Base-by-base conservation (phyloP, 1,284 basidiomycete species). In the Marasmius fiardii region DNA sequence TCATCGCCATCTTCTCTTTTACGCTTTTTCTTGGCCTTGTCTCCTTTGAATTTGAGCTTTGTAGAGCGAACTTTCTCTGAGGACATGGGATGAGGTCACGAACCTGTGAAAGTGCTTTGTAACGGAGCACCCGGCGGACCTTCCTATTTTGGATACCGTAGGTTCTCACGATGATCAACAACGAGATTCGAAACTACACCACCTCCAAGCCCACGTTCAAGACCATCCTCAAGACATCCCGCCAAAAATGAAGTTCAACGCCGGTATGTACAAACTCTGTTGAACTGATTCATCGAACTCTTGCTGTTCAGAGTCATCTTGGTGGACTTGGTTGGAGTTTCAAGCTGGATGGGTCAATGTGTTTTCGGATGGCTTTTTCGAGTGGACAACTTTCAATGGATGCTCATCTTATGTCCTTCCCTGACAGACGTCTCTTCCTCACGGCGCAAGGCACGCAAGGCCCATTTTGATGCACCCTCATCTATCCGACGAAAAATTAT, bases 401-500 rank as follows among this genome's bases (percentile, higher is more conserved):
- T 34, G 26, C 28, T 23, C n/a, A 47, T 16, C 52, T 49, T 55
- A 58, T 64, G 52, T 56, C 4, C 10, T 4, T 53, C 52, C 58
- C 56, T 62, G 58, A 31, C 67, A 92, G 92, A 91, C 71, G 82
- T 88, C 68, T 90, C 91, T 63, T 92, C 90, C 63, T 92, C 91
- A 71, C 88, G 93, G 72, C 92, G 95, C 84, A 97, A 96, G 86
- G 86, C 89, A 71, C 92, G 93, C 80, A 96, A 96, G 86, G 92
- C 91, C 66, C 95, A 98, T 85, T 97, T 97, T 76, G 80, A 80
- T 59, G 95, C 95, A 53, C 90, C 95, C 59, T 97, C 95, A 53
- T 93, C 90, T 55, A 79, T 94, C 68, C 93, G 95, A 74, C 88
- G 96, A 76, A 96, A 94, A 82, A 95, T 98, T 69, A 97, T 99